Percentiles rank a stretch among this genome's conserved stretches.
Evolutionary conservation across 1,284 basidiomycete genomes (phyloP).

Genomic region (Sanguinoderma infundibulare): DNA sequence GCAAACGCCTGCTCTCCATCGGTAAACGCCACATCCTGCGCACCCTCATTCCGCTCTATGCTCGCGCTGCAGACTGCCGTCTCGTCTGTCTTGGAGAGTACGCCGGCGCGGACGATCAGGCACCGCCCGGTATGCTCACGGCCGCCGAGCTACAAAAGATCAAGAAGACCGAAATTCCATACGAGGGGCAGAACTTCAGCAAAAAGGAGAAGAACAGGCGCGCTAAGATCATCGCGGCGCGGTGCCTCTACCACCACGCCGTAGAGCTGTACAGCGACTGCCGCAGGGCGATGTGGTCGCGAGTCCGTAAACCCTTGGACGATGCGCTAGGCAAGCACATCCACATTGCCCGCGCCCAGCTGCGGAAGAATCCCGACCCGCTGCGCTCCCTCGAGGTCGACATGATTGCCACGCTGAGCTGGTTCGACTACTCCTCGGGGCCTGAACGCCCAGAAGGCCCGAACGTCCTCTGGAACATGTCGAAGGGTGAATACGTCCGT

Average conservation of each 20-base stretch:
- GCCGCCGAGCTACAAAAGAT: conserved; percentile 4
- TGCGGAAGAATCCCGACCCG: not conserved
- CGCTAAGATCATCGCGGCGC: not conserved
- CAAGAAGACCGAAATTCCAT: not conserved
- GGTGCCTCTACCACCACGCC: not conserved
- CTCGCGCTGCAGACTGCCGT: conserved; percentile 12
- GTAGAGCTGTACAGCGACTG: not conserved
- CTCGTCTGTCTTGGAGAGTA: conserved; percentile 22
- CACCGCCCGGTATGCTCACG: conserved; percentile 16
- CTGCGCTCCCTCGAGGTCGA: not conserved
- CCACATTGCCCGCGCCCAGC: not conserved
- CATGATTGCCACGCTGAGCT: not conserved
- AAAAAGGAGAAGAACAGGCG: not conserved
- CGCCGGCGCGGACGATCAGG: conserved; percentile 5
- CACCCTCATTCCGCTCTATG: not conserved
- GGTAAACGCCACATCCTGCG: conserved; percentile 6
- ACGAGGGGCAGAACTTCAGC: not conserved
- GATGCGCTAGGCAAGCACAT: not conserved
- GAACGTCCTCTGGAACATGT: conserved; percentile 3
- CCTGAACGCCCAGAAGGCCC: not conserved
- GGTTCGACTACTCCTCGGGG: not conserved
- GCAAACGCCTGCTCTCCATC: conserved; percentile 13
- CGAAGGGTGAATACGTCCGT: conserved; percentile 6
- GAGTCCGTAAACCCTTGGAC: not conserved
- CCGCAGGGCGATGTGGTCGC: not conserved